A percentile compares a stretch with the other conserved stretches of the same genome.
phyloP scores from a whole-genome alignment of 768 basidiomycete genomes.

The Leucosporidium yakuticum region DNA sequence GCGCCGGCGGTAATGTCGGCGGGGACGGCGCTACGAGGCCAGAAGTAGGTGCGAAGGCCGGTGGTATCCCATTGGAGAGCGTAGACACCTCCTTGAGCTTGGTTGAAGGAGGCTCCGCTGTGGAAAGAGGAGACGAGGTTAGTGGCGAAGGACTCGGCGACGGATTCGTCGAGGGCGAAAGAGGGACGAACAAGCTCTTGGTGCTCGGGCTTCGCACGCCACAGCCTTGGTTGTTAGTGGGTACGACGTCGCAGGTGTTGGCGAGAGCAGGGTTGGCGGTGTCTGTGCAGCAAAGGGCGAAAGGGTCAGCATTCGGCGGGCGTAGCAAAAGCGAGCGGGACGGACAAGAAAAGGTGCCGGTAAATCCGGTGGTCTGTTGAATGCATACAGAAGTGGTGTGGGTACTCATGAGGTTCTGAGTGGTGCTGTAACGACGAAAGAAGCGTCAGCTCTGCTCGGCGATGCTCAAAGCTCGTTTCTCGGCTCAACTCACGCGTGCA shows the following conservation, averaged over 20 bases:
- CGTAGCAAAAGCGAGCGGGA: no score
- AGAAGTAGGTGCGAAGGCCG: slow-evolving; percentile 12
- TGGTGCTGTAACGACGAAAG: neutral
- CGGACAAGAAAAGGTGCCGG: neutral
- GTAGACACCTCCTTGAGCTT: slow-evolving; percentile 19
- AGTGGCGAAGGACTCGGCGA: no score
- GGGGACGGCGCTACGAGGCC: slow-evolving; percentile 10
- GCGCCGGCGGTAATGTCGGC: slow-evolving; percentile 11
- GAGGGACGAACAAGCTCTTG: slow-evolving; percentile 1
- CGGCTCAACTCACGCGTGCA: slow-evolving; percentile 3
- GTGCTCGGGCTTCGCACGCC: slow-evolving; percentile 9
- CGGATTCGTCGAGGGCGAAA: no score
- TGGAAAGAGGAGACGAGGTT: no score
- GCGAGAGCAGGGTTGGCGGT: slow-evolving; percentile 2
- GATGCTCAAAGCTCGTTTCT: no score
- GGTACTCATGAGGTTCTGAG: slow-evolving; percentile 10
- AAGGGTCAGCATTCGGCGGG: no score
- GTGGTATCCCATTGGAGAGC: slow-evolving; percentile 11
- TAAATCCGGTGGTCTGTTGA: slow-evolving; percentile 5
- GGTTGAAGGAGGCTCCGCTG: slow-evolving; percentile 17
- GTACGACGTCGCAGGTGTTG: slow-evolving; percentile 5
- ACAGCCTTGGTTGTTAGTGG: slow-evolving; percentile 14
- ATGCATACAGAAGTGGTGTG: slow-evolving; percentile 2
- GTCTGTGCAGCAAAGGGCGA: neutral
- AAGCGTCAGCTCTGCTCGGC: no score